phyloP scores from a whole-genome alignment of 148 eudicot genomes.

The Nyssa sinensis region DNA sequence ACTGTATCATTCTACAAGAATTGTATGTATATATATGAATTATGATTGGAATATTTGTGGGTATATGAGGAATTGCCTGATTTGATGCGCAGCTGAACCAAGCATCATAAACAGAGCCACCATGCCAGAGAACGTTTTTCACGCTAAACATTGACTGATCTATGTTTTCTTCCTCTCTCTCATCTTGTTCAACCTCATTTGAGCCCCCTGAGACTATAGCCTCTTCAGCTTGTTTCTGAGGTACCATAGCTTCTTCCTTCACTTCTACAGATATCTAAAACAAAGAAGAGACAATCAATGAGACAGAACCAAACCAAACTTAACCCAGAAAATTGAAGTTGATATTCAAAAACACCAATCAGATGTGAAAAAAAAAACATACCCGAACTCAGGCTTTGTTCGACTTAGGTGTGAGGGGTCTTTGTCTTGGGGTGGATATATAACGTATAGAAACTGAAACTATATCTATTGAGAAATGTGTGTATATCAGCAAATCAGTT shows the following conservation, averaged over 20 bases:
- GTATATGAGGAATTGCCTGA: constrained; percentile 44
- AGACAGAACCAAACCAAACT: not conserved
- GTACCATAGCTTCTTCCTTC: constrained; percentile 18
- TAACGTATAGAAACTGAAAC: not conserved
- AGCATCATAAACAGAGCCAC: constrained; percentile 51
- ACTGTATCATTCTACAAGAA: too few species aligned
- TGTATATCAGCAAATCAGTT: not conserved
- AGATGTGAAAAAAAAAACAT: not conserved
- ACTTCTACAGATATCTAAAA: constrained; percentile 7
- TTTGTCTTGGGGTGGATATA: not conserved
- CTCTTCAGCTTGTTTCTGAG: constrained; percentile 35
- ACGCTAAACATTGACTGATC: constrained; percentile 23
- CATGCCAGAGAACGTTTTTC: constrained; percentile 45
- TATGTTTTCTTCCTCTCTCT: constrained; percentile 15
- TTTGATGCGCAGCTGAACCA: constrained; percentile 57
- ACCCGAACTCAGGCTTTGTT: not conserved
- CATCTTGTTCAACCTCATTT: constrained; percentile 18
- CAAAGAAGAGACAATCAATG: too few species aligned
- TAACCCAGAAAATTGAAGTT: not conserved
- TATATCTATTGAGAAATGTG: not conserved
- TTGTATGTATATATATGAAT: not conserved
- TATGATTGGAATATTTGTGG: too few species aligned
- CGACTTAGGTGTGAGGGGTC: not conserved
- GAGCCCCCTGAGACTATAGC: constrained; percentile 27
- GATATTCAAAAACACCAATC: not conserved